Conservation (phyloP, 2,329 filamentous ascomycete species). For the Penicillium sp. region DNA sequence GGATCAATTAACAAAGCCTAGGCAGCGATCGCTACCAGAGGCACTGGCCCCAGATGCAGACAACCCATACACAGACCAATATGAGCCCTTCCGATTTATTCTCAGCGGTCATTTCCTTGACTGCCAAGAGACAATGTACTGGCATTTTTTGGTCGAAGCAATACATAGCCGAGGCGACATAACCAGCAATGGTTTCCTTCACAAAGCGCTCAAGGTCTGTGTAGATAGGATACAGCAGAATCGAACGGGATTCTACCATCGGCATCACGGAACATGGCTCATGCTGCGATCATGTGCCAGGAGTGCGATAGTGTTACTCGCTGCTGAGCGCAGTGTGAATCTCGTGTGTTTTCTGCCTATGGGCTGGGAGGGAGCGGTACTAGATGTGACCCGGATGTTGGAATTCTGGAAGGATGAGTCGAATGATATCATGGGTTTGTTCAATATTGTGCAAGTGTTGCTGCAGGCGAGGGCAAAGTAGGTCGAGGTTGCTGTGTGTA, state of each 20-base stretch:
- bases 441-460: background rate
- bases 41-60: background rate
- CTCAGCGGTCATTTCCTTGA: background rate
- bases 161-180: background rate
- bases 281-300: background rate
- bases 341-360: background rate
- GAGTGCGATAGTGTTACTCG: background rate
- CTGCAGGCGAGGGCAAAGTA: too few species aligned
- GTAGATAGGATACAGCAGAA: background rate
- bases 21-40: background rate
- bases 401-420: background rate
- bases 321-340: background rate
- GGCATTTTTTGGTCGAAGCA: background rate
- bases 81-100: background rate
- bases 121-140: background rate
- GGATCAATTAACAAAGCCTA: too few species aligned
- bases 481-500: too few species aligned
- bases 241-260: background rate
- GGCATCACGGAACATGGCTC: background rate
- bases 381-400: background rate
- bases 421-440: background rate
- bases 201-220: background rate
- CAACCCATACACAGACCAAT: background rate
- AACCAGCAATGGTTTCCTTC: background rate
- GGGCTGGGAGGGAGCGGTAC: background rate